Evolutionary conservation across 768 basidiomycete species (phyloP), one percentile per base, ranked within the genome.

Genomic region (Suillus tomentosus): DNA sequence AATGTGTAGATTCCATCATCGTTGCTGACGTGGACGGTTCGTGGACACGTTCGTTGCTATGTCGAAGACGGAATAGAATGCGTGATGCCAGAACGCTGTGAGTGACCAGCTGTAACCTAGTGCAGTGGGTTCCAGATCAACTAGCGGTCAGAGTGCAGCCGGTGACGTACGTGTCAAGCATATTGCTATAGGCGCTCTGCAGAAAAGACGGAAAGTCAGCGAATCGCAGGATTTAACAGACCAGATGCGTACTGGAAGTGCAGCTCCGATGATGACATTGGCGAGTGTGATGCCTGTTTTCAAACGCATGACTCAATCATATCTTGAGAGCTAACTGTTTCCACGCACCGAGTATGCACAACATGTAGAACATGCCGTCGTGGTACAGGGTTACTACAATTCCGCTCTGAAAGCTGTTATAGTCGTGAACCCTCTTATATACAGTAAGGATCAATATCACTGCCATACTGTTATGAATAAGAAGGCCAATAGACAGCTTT

Each of bases 1-100:
- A 58, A 5, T 19, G 5, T 3, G 27, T 3, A 42, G 8, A 1
- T 3, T 40, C 39, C 40, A 24, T 24, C 24, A 0, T 5, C 9
- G 24, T 9, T 0, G 1, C 3, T 6, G 39, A 6, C 15, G 6
- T 11, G 5, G 51, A 34, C 5, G 56, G 5, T 39, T 57, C 56
- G 39, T 57, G 13, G 3, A 40, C 24, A 24, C 61, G 54, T 55
- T 34, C 47, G 36, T 69, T 69, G 34, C 61, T 70, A 45, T 64
- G 31, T 42, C 62, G 66, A 6, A 76, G 67, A 48, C 68, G 70
- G 66, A 74, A 76, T 37, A 74, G 71, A 34, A 74, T 76, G 24
- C 74, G 67, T 50, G 64, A 69, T 40, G 73, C 67, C 9, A 74
- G 66, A 17, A 76, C 53, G 24, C 73, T 55, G 10, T 74, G 73